phyloP scores from a whole-genome alignment of 2,329 filamentous ascomycete species.

The Emergomyces pasteurianus region DNA sequence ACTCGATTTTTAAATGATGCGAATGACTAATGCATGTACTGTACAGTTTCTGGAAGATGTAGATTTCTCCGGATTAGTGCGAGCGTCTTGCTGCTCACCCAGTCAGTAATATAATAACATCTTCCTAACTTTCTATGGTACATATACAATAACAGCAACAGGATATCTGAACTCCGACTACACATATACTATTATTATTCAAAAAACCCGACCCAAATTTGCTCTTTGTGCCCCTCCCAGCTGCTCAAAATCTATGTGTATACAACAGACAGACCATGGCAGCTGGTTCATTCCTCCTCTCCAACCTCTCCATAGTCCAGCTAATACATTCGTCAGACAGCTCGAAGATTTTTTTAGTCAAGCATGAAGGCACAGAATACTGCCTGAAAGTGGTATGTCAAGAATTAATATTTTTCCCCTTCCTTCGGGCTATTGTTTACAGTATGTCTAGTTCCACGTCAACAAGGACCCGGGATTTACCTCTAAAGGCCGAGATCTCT shows the following conservation, averaged over 20 bases:
- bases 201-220: not conserved
- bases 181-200: not conserved
- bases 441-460: conserved; percentile 3
- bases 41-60: no score
- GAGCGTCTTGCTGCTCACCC: no score
- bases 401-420: no score
- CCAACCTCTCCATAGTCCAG: conserved; percentile 5
- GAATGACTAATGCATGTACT: no score
- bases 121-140: no score
- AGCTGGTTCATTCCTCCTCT: conserved; percentile 3
- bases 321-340: conserved; percentile 7
- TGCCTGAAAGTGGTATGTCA: conserved; percentile 1
- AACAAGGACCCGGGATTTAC: conserved; percentile 4
- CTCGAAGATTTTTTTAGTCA: conserved; percentile 5
- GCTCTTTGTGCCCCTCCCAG: not conserved
- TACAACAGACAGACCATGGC: not conserved
- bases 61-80: no score
- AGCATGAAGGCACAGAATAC: conserved; percentile 4
- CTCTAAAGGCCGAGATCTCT: conserved; percentile 4
- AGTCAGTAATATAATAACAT: no score
- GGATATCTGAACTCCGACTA: no score
- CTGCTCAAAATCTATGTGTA: not conserved
- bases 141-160: no score
- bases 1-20: no score
- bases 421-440: conserved; percentile 2